Evolutionary conservation across 1,284 basidiomycete genomes (phyloP).

Genomic region (Sporisorium scitamineum): DNA sequence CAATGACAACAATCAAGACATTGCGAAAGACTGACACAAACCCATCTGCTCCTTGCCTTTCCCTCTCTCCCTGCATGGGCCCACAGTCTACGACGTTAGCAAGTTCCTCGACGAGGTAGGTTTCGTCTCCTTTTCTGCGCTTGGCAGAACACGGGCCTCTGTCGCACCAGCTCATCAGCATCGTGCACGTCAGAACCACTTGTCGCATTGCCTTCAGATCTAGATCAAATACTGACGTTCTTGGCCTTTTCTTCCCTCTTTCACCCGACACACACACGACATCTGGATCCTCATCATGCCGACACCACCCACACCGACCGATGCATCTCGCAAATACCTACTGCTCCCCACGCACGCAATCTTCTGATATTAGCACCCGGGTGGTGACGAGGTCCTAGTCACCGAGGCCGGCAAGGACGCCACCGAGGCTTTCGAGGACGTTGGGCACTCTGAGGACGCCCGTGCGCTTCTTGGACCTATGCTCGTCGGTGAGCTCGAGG

Average conservation of each 20-base stretch:
- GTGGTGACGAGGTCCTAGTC: constrained; percentile 96
- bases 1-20: too few relatives aligned
- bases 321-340: too few relatives aligned
- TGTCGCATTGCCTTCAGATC: not conserved
- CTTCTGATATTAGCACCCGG: constrained; percentile 76
- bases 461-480: constrained; percentile 81
- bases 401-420: constrained; percentile 94
- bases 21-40: constrained; percentile 1
- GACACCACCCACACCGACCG: not conserved
- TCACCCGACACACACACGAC: not conserved
- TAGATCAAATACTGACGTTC: not conserved
- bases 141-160: not conserved
- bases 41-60: not conserved
- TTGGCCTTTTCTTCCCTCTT: not conserved
- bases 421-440: constrained; percentile 98
- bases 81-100: constrained; percentile 89
- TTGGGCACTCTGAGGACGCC: constrained; percentile 98
- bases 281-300: not conserved
- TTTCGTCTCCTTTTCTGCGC: constrained; percentile 16
- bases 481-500: constrained; percentile 73
- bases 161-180: not conserved
- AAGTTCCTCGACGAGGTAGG: constrained; percentile 95
- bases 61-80: not conserved
- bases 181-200: not conserved
- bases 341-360: not conserved